Percentiles rank a stretch among this genome's conserved stretches.
Conservation (phyloP, 305 asterid species). For the Fraxinus xanthoxyloides region DNA sequence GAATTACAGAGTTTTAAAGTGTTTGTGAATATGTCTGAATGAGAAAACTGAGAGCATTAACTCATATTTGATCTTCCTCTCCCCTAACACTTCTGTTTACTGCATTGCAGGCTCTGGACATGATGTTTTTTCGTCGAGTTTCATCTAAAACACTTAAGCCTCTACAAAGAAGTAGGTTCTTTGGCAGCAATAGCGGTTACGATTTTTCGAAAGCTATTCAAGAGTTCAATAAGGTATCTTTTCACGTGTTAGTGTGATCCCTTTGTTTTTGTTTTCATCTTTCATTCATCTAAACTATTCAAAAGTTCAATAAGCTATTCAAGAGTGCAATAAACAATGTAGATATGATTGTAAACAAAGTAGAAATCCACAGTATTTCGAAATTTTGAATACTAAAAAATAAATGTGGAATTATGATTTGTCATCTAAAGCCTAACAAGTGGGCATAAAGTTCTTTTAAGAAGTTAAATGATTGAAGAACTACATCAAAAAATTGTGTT, state of each 20-base stretch:
- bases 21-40: conserved; percentile 34
- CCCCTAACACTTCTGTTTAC: background rate
- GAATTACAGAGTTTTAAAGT: background rate
- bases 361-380: background rate
- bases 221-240: conserved; percentile 73
- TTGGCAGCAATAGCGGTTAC: conserved; percentile 39
- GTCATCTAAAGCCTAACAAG: background rate
- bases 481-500: background rate
- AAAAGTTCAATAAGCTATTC: no score
- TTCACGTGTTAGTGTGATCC: background rate
- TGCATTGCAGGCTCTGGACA: conserved; percentile 15
- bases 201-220: conserved; percentile 53
- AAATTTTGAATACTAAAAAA: background rate
- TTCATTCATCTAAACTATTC: background rate
- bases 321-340: background rate
- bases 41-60: conserved; percentile 6
- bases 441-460: background rate
- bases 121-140: conserved; percentile 53
- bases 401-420: background rate
- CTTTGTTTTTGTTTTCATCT: background rate
- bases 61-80: background rate
- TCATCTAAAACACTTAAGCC: conserved; percentile 29
- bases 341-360: background rate
- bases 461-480: background rate
- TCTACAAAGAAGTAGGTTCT: conserved; percentile 39